Base-by-base conservation (phyloP, 306 rosid species). In the Citrullus amarus region DNA sequence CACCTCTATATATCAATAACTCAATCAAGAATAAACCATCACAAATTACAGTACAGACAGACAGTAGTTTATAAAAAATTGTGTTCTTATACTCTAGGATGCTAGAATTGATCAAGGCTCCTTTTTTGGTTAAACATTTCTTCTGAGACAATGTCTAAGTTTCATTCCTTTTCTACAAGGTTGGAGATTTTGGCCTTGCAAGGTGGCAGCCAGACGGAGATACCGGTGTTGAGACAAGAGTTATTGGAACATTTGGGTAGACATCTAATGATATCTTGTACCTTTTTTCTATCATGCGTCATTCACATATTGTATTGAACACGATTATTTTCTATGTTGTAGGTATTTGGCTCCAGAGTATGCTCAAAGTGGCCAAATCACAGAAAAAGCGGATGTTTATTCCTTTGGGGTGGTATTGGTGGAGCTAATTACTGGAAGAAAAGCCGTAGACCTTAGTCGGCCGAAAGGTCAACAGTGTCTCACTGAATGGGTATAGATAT, bases 191-290 rank as follows among this genome's bases (percentile, higher is more conserved):
- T 83, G 99, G 99, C 63, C 87, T 96, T 12, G 99, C 99, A 32
- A 91, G 99, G 87, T 96, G 99, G 99, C 99, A 96, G 84, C 99
- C 99, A 9, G 99, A 96, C 76, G 99, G 98, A 75, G 99, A 92
- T 77, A 84, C 87, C 0, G 99, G 98, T 67, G 98, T 96, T 76
- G 99, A 96, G 73, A 96, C 99, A 3, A 84, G 99, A 86, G 98
- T 96, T 12, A 96, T 96, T 76, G 99, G 99, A 88, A 96, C 99
- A 43, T 96, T 96, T 74, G 99, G 99, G 99, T 96, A 84, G 43
- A 83, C 73, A 2, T 79, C 73, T 30, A 74, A 51, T 63, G 25
- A 22, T 28, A 78, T 67, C 54, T 58, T 66, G 53, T 8, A 51
- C 81, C 58, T 50, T 20, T 65, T 30, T 3, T 13, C 71, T 55